Evolutionary conservation across 169 alveolate genomes (phyloP), one percentile per base, ranked within the genome.

Genomic region (Plasmodium malariae): DNA sequence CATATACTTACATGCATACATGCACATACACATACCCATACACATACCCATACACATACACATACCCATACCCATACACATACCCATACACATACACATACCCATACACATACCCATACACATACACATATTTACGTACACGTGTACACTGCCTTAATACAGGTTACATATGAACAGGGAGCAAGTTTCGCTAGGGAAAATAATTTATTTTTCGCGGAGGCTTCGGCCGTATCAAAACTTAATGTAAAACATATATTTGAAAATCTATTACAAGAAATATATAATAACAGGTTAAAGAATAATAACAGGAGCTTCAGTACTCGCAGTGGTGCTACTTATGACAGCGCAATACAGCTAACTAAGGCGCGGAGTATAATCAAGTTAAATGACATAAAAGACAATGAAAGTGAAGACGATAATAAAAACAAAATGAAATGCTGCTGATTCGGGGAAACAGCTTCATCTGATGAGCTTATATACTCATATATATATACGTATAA

Each of bases 161-260:
- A 48, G 91, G 94, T 89, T 28, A 90, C 80, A 43, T 74, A 94
- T 43, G 93, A 57, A 57, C 91, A 48, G 95, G 99, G 98, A 4
- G 87, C 96, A 60, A 93, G 93, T 86, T 97, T 97, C 74, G 99
- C 99, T 1, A 87, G 89, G 49, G 97, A 98, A 91, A 94, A 97
- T 89, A 93, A 95, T 67, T 71, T 98, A 68, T 93, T 95, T 62
- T 98, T 97, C 91, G 96, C 97, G 69, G 99, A 99, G 94, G 98
- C 99, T 4, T 95, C 98, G 32, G 99, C 99, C 11, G 97, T 96
- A 43, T 96, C 98, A n/a, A 96, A 97, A 30, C 91, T 96, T 51
- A 98, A 98, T 92, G 99, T 99, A 57, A 97, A 98, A 94, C 99
- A 97, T 83, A 94, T 97, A 28, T 99, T 99, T 91, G 99, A 99